Evolutionary conservation across 345 rosid genomes (phyloP).

Genomic region (Pistacia atlantica): DNA sequence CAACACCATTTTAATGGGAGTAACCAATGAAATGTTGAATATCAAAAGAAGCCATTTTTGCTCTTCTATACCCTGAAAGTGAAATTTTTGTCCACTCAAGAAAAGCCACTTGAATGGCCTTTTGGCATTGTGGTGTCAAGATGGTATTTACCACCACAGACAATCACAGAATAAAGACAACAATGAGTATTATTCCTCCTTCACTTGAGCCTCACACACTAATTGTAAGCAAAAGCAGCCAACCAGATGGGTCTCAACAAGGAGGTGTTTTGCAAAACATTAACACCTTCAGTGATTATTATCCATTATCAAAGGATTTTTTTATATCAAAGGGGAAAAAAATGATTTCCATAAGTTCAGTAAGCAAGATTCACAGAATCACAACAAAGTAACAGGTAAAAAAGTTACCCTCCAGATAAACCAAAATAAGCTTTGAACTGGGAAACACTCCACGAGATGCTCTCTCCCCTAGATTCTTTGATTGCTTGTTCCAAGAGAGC

Average conservation of each 20-base stretch:
- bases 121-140: not conserved
- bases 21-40: not conserved
- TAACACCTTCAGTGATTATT: not conserved
- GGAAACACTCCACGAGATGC: conserved; percentile 71
- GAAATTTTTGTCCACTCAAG: not conserved
- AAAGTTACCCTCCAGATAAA: conserved; percentile 85
- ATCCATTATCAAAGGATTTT: not conserved
- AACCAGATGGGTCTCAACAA: not conserved
- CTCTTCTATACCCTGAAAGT: not conserved
- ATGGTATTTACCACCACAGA: not conserved
- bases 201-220: not conserved
- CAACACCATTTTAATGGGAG: not conserved
- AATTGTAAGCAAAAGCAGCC: not conserved
- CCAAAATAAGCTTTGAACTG: conserved; percentile 88
- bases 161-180: not conserved
- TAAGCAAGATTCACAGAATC: conserved; percentile 2
- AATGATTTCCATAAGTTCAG: conserved; percentile 7
- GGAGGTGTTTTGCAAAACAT: not conserved
- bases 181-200: not conserved
- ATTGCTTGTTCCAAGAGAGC: conserved; percentile 88
- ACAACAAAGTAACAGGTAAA: conserved; percentile 9
- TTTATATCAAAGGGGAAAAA: not conserved
- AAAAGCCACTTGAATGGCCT: not conserved
- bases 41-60: not conserved
- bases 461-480: conserved; percentile 70